Evolutionary conservation across 2,329 filamentous ascomycete species (phyloP).

Genomic region (Fusarium illudens): DNA sequence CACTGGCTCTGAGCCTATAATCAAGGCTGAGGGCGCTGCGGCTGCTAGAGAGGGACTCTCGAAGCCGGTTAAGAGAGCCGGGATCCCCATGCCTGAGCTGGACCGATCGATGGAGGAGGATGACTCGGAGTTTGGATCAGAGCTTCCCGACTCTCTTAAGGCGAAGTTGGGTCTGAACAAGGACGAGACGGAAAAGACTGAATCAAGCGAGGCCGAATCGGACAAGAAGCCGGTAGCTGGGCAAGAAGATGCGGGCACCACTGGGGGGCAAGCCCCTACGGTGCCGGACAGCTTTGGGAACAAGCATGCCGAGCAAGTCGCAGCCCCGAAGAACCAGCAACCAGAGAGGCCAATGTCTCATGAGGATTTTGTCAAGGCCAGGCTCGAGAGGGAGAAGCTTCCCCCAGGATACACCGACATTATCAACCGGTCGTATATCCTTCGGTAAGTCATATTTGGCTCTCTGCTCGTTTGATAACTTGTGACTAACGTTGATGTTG

Average conservation of each 20-base stretch:
- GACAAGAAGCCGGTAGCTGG: constrained; percentile 17
- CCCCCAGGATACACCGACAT: constrained; percentile 62
- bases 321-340: constrained; percentile 1
- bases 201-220: constrained; percentile 3
- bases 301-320: constrained; percentile 13
- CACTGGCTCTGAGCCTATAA: constrained; percentile 5
- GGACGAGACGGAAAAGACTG: background rate
- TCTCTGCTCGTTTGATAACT: background rate
- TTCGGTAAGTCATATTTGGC: constrained; percentile 58
- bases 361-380: constrained; percentile 60
- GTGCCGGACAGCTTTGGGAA: constrained; percentile 23
- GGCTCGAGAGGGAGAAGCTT: constrained; percentile 55
- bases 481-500: constrained; percentile 12
- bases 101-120: constrained; percentile 31
- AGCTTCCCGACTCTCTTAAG: constrained; percentile 46
- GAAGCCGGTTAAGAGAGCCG: constrained; percentile 28
- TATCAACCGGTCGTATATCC: constrained; percentile 61
- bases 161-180: constrained; percentile 41
- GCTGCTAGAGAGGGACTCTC: constrained; percentile 7
- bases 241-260: constrained; percentile 8
- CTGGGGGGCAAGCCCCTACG: constrained; percentile 1
- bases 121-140: constrained; percentile 40
- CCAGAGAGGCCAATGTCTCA: constrained; percentile 57
- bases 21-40: background rate
- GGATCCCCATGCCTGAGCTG: constrained; percentile 39